Evolutionary conservation across 2,329 filamentous ascomycete genomes (phyloP), one percentile per base, ranked within the genome.

Genomic region (Didymella arachidicola): DNA sequence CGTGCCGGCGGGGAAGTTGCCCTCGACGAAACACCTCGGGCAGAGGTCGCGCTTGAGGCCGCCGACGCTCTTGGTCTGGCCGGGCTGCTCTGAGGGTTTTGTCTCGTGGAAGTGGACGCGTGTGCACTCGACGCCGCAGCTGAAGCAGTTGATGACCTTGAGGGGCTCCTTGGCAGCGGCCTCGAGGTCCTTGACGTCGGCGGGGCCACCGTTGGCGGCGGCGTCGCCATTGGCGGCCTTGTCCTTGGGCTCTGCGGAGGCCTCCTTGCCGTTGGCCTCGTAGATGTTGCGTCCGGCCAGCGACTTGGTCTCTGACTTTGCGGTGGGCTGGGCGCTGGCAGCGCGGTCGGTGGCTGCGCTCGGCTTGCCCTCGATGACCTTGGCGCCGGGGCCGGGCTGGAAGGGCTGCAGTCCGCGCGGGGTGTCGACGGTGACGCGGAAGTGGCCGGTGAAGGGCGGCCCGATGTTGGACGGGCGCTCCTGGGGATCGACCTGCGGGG

Each of bases 401-500:
- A 94, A 97, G 25, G 94, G 91, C 77, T 98, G 94, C 50, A 99
- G 85, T 36, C 95, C 95, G 59, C 95, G 89, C 52, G 95, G 95
- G 0, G 95, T 99, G 76, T 99, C 95, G 72, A 93, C 95, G 56
- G 94, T 94, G 61, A 98, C 89, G 76, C 92, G 90, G 85, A 99
- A 99, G 77, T 99, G 95, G 38, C 95, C 95, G 4, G 95, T 99
- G 72, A 97, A 98, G 7, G 95, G 95, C 3, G 95, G 94, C 1
- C 94, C 94, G 67, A 98, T 94, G 76, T 93, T 95, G 1, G 95
- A 97, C 10, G 95, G 95, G 58, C 95, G 87, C 66, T 95, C 93
- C 74, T 97, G 94, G 29, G 94, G 92, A 79, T 99, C 95, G 72
- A 99, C 94, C 94, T 98, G 63, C 10, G 26, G n/a, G 25, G 44